Evolutionary conservation across 2,329 filamentous ascomycete species (phyloP).

Genomic region (Cadophora gregata): DNA sequence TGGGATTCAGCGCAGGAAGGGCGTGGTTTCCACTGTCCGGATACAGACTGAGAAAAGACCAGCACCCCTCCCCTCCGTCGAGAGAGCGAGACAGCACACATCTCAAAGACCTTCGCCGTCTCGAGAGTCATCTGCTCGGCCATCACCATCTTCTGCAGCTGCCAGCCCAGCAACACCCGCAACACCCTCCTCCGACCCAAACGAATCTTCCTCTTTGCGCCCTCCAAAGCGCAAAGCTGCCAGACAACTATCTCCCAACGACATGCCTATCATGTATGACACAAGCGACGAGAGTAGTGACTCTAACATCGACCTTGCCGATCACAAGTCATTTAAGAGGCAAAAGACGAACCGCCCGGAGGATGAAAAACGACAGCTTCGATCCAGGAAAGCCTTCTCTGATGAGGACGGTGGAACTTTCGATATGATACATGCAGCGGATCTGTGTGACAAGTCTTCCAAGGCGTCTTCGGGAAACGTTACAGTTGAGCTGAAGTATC

Average conservation of each 20-base stretch:
- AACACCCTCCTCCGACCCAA: conserved; percentile 25
- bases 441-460: conserved; percentile 60
- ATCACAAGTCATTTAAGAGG: conserved; percentile 30
- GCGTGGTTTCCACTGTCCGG: conserved; percentile 4
- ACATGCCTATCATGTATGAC: conserved; percentile 31
- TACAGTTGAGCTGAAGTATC: conserved; percentile 79
- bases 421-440: conserved; percentile 61
- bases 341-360: conserved; percentile 30
- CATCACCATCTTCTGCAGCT: conserved; percentile 15
- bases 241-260: conserved; percentile 32
- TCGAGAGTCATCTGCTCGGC: conserved; percentile 10
- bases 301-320: conserved; percentile 18
- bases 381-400: conserved; percentile 38
- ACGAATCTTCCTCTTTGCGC: conserved; percentile 24
- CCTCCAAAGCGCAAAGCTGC: conserved; percentile 31
- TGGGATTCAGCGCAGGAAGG: conserved; percentile 11
- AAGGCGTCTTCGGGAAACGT: conserved; percentile 55
- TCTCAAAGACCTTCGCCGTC: neutral
- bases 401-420: conserved; percentile 35
- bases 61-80: conserved; percentile 19
- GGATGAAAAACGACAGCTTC: conserved; percentile 40
- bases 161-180: conserved; percentile 19
- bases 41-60: conserved; percentile 12
- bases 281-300: conserved; percentile 27
- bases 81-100: conserved; percentile 5